Percentiles rank a stretch among this genome's conserved stretches.
These are phyloP conservation scores for Fusarium torulosum DNA, from an alignment of 2,329 filamentous ascomycete species.

Conservation along the genomic window DNA sequence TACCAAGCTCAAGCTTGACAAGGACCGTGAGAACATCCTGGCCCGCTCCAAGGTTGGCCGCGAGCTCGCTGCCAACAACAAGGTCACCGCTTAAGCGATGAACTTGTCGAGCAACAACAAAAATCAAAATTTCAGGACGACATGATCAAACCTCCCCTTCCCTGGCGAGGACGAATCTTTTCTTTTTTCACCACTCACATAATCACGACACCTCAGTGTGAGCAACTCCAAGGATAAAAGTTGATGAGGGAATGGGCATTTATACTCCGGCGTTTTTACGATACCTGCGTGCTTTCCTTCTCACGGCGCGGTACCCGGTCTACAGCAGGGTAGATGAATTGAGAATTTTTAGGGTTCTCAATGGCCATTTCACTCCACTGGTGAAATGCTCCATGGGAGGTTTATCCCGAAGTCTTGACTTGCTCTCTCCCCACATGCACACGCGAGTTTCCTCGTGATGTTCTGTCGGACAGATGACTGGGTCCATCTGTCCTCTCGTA, in stretches of 20 bases:
- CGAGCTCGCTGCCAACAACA: conserved; percentile 79
- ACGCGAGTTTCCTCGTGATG: conserved; percentile 37
- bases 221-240: conserved; percentile 44
- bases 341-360: conserved; percentile 65
- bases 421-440: conserved; percentile 42
- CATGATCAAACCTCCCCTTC: conserved; percentile 40
- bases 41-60: conserved; percentile 86
- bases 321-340: conserved; percentile 59
- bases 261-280: conserved; percentile 56
- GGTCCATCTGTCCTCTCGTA: conserved; percentile 29
- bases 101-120: conserved; percentile 42
- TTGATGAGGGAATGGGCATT: conserved; percentile 54
- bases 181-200: conserved; percentile 38
- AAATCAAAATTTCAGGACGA: conserved; percentile 36
- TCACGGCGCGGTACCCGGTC: conserved; percentile 48
- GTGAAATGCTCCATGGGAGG: conserved; percentile 84
- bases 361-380: conserved; percentile 77
- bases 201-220: conserved; percentile 27
- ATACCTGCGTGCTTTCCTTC: conserved; percentile 48
- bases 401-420: conserved; percentile 72
- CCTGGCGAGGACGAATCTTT: conserved; percentile 41
- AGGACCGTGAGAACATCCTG: conserved; percentile 90
- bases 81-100: conserved; percentile 67
- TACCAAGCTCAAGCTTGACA: conserved; percentile 98
- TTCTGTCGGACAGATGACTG: conserved; percentile 23